These are phyloP conservation scores for Cercospora nicotianae DNA, from an alignment of 2,329 filamentous ascomycete genomes.

Conservation along the genomic window DNA sequence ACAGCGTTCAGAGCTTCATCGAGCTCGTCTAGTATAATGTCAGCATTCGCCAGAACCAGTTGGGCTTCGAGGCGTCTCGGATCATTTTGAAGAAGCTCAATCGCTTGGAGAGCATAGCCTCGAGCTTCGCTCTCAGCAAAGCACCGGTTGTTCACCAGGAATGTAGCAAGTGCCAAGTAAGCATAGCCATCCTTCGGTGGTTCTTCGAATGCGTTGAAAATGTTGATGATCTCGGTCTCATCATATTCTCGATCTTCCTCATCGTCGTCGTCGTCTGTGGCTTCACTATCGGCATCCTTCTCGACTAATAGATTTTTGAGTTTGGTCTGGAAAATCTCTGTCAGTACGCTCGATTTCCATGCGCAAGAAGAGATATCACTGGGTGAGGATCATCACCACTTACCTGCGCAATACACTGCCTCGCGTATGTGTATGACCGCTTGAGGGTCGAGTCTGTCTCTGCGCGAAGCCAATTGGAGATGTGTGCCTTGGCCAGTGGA, in stretches of 20 bases:
- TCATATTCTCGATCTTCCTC: not conserved
- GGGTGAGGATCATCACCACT: not conserved
- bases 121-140: not conserved
- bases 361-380: not conserved
- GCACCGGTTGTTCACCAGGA: not conserved
- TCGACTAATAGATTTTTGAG: not conserved
- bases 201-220: constrained; percentile 10
- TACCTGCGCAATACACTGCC: constrained; percentile 6
- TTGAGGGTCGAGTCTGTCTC: not conserved
- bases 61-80: not conserved
- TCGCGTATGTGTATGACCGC: constrained; percentile 2
- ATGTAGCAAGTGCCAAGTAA: constrained; percentile 1
- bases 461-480: constrained; percentile 4
- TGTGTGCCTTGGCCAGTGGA: constrained; percentile 7
- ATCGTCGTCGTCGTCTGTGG: not conserved
- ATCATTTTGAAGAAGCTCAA: not conserved
- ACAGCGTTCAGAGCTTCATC: constrained; percentile 1
- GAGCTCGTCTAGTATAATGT: not conserved
- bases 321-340: not conserved
- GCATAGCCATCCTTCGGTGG: constrained; percentile 5
- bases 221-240: not conserved
- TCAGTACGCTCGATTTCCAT: not conserved
- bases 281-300: not conserved
- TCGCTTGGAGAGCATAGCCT: not conserved
- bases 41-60: constrained; percentile 1